Base-by-base conservation (phyloP, 192 early-diverging fungal genomes). In the Cladochytrium replicatum region DNA sequence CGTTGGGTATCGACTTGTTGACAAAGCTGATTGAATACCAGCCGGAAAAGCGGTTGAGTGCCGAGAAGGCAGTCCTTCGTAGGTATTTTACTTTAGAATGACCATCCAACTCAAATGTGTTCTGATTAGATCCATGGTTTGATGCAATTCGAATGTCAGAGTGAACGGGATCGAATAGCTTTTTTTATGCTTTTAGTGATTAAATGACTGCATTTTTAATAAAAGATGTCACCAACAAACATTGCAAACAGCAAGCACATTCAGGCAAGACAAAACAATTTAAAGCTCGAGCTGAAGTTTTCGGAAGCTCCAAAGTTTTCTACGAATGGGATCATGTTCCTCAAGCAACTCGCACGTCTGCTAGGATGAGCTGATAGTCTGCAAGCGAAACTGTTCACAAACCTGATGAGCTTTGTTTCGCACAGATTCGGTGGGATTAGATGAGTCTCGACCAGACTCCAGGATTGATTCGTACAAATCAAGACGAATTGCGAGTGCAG, bases 1-100 rank as follows among this genome's bases (percentile, higher is more conserved):
- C 80, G 5, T 52, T 67, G 24, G 94, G 94, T 30, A 81, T 96
- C 29, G 87, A 96, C 55, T 66, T 98, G 56, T 72, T 98, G 59
- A 67, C 61, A 51, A 61, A 68, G 45, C 58, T 92, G 56, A 57
- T 92, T 15, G 77, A 81, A 55, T 90, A 78, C 52, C 81, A 71
- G 22, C 89, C 89, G 2, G 85, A 89, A 45, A 75, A 79, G 60
- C 74, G 89, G 31, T 77, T 92, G 32, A 82, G 72, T 11, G 89
- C 89, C 1, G 78, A 83, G 46, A 74, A 82, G 52, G 87, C 87
- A 8, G 65, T 92, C 24, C 37, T 50, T 44, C 77, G 66, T 70
- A 41, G 37, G 60, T 74, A 22, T n/a, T 56, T 51, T 49, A 4
- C 41, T 9, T 1, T 48, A 37, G 17, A 17, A 17, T 37, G 34